Evolutionary conservation across 2,329 filamentous ascomycete species (phyloP), one percentile per base, ranked within the genome.

Genomic region (Cercospora berteroae): DNA sequence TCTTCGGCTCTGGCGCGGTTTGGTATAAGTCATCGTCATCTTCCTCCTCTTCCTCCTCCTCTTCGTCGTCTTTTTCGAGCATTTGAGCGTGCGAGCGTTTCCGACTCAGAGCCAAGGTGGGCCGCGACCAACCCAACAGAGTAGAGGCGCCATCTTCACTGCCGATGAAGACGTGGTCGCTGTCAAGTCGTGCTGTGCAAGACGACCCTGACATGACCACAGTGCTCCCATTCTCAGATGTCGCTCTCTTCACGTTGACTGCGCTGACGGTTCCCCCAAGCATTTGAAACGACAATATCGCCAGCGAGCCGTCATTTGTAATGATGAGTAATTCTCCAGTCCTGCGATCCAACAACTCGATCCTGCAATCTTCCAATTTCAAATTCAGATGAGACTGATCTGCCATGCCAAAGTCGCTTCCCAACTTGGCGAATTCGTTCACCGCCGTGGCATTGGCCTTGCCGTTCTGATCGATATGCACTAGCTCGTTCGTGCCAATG

Each of bases 381-480:
- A 98, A 81, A 16, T 87, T 86, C 55, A 98, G 83, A 56, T 92
- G 87, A 0, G 93, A 91, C 79, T 97, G 94, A 77, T 99, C 95
- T 5, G 87, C 86, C 77, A 99, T 88, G 60, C 90, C 87, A 74
- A 97, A 98, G 0, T 90, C 87, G 2, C 94, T 97, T 70, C 88
- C 87, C 69, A 91, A 87, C 77, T 89, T 92, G 4, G 94, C 90
- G 80, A 97, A 96, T 36, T 92, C 87, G 76, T 99, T 99, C 70
- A 99, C 92, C 4, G 91, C 94, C 67, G 98, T 90, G 2, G 93
- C 94, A 75, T 93, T 97, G 12, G 93, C 87, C 79, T 96, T 97
- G 31, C 95, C 95, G 10, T 93, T 93, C 83, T 99, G 95, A 76
- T 98, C 94, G 71, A 99, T 89, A 78, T 99, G 95, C 68, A 99